Percentiles rank a stretch among this genome's conserved stretches.
These are phyloP conservation scores for Garcia nutans DNA, from an alignment of 345 rosid genomes.

Conservation along the genomic window DNA sequence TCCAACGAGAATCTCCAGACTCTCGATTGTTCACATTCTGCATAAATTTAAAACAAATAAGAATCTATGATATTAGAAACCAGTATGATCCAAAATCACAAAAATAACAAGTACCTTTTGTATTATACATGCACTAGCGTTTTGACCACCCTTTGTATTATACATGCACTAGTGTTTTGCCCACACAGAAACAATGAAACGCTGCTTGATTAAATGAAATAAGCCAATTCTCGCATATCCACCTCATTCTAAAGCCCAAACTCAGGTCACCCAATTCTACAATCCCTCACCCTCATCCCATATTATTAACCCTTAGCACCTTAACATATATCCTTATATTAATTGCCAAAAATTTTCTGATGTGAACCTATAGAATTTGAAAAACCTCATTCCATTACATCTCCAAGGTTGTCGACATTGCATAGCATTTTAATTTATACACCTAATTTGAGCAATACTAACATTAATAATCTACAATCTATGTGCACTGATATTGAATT, in stretches of 20 bases:
- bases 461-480: background rate
- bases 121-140: background rate
- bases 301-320: background rate
- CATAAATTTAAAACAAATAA: constrained; percentile 16
- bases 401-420: background rate
- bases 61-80: constrained; percentile 10
- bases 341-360: background rate
- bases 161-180: background rate
- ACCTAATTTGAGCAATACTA: background rate
- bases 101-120: constrained; percentile 5
- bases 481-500: background rate
- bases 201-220: background rate
- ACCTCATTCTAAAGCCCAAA: constrained; percentile 6
- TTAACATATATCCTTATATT: constrained; percentile 4
- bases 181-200: no score
- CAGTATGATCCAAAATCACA: constrained; percentile 13
- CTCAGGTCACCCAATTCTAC: background rate
- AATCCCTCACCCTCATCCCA: background rate
- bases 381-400: background rate
- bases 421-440: background rate
- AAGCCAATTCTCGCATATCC: background rate
- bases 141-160: background rate
- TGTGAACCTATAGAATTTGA: background rate
- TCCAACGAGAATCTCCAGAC: constrained; percentile 68
- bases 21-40: constrained; percentile 66